phyloP scores from a whole-genome alignment of 345 rosid genomes.

The Euphorbia peplus region DNA sequence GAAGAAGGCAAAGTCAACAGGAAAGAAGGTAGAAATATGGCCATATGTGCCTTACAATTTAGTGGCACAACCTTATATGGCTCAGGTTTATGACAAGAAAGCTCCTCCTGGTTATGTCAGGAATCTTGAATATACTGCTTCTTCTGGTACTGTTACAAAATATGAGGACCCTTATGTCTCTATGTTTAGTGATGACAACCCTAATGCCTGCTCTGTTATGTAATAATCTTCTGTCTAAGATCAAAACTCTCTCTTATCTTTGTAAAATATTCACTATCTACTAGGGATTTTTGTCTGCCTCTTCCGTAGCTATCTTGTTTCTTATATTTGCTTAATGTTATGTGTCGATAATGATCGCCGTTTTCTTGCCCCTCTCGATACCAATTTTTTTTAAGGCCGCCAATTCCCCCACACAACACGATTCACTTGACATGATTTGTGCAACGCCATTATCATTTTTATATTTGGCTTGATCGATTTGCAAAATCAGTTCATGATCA shows the following conservation, averaged over 20 bases:
- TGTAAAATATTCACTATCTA: constrained; percentile 19
- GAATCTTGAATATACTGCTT: constrained; percentile 48
- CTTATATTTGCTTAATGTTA: neutral
- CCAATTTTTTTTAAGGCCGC: neutral
- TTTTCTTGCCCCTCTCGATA: neutral
- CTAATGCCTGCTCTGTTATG: constrained; percentile 91
- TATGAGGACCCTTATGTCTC: constrained; percentile 59
- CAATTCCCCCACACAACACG: too few relatives aligned
- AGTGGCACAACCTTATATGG: constrained; percentile 81
- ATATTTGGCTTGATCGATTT: too few relatives aligned
- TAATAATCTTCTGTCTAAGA: constrained; percentile 15
- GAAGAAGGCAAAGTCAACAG: constrained; percentile 83
- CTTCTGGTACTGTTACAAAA: constrained; percentile 36
- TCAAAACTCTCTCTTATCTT: neutral
- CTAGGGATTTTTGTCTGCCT: neutral
- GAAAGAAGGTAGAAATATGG: constrained; percentile 96
- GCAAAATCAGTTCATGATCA: too few relatives aligned
- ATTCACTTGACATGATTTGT: too few relatives aligned
- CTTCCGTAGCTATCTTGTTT: neutral
- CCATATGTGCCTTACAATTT: constrained; percentile 85
- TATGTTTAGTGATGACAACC: constrained; percentile 83
- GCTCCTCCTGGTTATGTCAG: constrained; percentile 96
- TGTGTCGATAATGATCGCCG: neutral
- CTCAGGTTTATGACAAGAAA: constrained; percentile 81
- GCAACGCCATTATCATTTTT: too few relatives aligned